These are phyloP conservation scores for Coemansia sp. DNA, from an alignment of 192 early-diverging fungal genomes.

Conservation along the genomic window DNA sequence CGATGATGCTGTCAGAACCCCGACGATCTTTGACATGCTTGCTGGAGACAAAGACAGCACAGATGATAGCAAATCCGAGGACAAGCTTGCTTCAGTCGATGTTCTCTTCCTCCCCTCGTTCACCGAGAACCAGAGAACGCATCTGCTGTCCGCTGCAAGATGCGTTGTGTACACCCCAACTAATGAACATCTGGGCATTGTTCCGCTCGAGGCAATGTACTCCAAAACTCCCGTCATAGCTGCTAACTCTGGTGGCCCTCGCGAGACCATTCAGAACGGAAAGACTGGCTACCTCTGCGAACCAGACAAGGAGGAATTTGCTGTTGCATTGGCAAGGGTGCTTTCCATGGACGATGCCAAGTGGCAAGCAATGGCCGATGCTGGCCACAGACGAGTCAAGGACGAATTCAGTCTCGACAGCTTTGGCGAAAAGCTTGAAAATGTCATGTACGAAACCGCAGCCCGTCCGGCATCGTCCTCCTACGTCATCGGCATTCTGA, in stretches of 20 bases:
- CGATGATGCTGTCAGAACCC: conserved; percentile 6
- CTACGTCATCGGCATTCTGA: conserved; percentile 31
- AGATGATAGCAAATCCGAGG: background rate
- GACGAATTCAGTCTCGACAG: conserved; percentile 63
- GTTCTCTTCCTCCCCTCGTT: conserved; percentile 91
- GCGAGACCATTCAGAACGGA: conserved; percentile 73
- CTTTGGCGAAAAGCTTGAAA: conserved; percentile 71
- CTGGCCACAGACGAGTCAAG: conserved; percentile 63
- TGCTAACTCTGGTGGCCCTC: conserved; percentile 80
- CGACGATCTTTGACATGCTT: conserved; percentile 10
- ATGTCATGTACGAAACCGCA: conserved; percentile 55
- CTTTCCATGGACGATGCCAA: conserved; percentile 39
- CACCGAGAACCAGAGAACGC: conserved; percentile 74
- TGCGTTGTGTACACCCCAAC: conserved; percentile 87
- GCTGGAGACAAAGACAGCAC: background rate
- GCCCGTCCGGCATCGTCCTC: conserved; percentile 23
- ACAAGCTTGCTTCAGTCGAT: conserved; percentile 50
- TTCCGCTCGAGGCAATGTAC: conserved; percentile 97
- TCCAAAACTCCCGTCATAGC: conserved; percentile 84
- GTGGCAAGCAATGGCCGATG: conserved; percentile 60
- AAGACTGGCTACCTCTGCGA: conserved; percentile 78
- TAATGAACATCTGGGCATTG: conserved; percentile 96
- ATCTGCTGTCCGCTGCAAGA: conserved; percentile 61
- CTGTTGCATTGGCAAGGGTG: conserved; percentile 59
- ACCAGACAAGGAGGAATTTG: conserved; percentile 62